Percentiles rank a stretch among this genome's conserved stretches.
These are phyloP conservation scores for Lanmaoa pseudosensibilis DNA, from an alignment of 768 basidiomycete species.

Conservation along the genomic window DNA sequence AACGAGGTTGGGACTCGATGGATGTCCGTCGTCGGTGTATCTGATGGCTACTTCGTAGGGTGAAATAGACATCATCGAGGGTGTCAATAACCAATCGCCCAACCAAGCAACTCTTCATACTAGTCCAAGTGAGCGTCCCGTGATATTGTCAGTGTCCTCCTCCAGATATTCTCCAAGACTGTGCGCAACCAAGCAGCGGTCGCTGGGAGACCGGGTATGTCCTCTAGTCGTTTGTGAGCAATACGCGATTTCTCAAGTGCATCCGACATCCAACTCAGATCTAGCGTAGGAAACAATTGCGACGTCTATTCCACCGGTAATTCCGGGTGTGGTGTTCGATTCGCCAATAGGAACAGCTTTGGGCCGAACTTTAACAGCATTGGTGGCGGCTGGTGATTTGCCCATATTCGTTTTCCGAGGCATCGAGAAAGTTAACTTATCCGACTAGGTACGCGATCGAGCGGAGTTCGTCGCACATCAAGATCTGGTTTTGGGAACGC, in stretches of 20 bases:
- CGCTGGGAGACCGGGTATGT: neutral
- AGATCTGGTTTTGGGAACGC: neutral
- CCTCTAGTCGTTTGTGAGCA: neutral
- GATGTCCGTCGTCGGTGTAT: too few relatives aligned
- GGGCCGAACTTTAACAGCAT: neutral
- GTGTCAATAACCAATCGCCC: too few relatives aligned
- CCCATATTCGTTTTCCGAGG: too few relatives aligned
- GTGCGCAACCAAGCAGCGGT: neutral
- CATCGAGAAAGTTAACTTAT: neutral
- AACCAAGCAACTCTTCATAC: too few relatives aligned
- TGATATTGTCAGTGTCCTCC: neutral
- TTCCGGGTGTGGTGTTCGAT: neutral
- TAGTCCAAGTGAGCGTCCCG: neutral
- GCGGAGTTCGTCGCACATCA: neutral
- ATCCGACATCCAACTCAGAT: neutral
- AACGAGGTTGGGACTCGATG: too few relatives aligned
- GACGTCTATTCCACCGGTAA: neutral
- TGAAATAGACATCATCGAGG: too few relatives aligned
- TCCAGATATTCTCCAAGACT: neutral
- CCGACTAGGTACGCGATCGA: neutral
- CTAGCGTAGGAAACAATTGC: neutral
- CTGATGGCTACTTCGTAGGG: too few relatives aligned
- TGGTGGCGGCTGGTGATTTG: neutral
- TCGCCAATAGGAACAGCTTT: neutral
- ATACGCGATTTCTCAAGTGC: neutral